Evolutionary conservation across 2,329 filamentous ascomycete genomes (phyloP), one percentile per base, ranked within the genome.

Genomic region (Incumbomyces lentus): DNA sequence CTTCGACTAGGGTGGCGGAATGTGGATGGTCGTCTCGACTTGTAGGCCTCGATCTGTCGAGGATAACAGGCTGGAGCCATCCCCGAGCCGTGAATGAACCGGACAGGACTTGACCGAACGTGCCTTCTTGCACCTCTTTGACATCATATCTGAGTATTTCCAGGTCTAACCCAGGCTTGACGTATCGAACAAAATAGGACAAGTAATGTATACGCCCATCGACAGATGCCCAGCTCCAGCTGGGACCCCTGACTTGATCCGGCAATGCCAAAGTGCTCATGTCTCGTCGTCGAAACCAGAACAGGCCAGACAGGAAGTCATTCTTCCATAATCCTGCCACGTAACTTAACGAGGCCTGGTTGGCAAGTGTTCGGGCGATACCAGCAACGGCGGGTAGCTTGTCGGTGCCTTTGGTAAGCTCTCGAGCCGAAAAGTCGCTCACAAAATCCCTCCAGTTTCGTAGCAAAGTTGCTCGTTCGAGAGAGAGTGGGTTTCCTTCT

Each of bases 41-140:
- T 18, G n/a, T 36, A 36, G 5, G 17, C 11, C 33, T 36, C 17
- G n/a, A 36, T 61, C 6, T 62, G 63, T 3, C 64, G 59, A 45
- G 17, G 33, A 36, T 18, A 14, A 18, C 33, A 36, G n/a, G 17
- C 33, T 36, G n/a, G n/a, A 14, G 4, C 33, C 33, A 14, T 14
- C n/a, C n/a, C 17, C 4, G 4, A 36, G n/a, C 17, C n/a, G 6
- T 11, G 17, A 18, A 18, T 5, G 17, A 18, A 36, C 33, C 17
- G 4, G 33, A 4, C 33, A 14, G 5, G 11, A 14, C 33, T 36
- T 18, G n/a, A 36, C 33, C 33, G 33, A 14, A 14, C 11, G n/a
- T 14, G 33, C n/a, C 33, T 26, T 14, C 33, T 36, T 36, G 33
- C 11, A 11, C 33, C 17, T 36, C 33, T 14, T 18, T 14, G 33